A percentile compares a stretch with the other conserved stretches of the same genome.
These are phyloP conservation scores for Dothistroma pini DNA, from an alignment of 2,329 filamentous ascomycete species.

Conservation along the genomic window DNA sequence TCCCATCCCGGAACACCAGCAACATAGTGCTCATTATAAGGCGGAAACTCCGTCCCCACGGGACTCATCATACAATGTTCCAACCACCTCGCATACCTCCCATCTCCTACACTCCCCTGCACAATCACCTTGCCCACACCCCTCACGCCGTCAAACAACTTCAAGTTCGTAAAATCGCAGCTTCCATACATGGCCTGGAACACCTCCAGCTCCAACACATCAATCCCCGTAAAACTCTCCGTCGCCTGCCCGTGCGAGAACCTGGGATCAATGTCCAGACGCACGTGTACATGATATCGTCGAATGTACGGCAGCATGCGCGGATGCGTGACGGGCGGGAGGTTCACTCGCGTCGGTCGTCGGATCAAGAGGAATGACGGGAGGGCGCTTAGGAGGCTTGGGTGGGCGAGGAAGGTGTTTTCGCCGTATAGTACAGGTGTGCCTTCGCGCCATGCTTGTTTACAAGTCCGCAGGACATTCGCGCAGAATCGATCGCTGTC, in stretches of 20 bases:
- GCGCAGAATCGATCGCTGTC: slow-evolving; percentile 37
- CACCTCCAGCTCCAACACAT: slow-evolving; percentile 49
- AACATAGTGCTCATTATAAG: slow-evolving; percentile 20
- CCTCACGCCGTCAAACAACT: slow-evolving; percentile 45
- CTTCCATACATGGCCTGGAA: slow-evolving; percentile 47
- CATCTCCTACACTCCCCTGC: slow-evolving; percentile 41
- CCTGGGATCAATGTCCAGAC: slow-evolving; percentile 49
- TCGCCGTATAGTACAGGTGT: slow-evolving; percentile 46
- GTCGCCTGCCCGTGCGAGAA: slow-evolving; percentile 41
- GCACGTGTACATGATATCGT: slow-evolving; percentile 44
- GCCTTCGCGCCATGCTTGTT: slow-evolving; percentile 41
- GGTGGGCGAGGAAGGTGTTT: slow-evolving; percentile 51
- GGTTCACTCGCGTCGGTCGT: slow-evolving; percentile 17
- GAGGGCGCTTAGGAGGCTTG: slow-evolving; percentile 43
- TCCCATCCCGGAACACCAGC: slow-evolving; percentile 19
- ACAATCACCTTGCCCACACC: slow-evolving; percentile 45
- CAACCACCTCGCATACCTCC: slow-evolving; percentile 43
- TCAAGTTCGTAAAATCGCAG: slow-evolving; percentile 42
- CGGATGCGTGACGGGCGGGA: slow-evolving; percentile 37
- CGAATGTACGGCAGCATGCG: slow-evolving; percentile 9
- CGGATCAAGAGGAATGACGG: slow-evolving; percentile 40
- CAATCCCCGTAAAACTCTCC: slow-evolving; percentile 44
- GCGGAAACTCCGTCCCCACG: slow-evolving; percentile 29
- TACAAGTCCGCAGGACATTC: slow-evolving; percentile 42
- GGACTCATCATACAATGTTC: slow-evolving; percentile 44